Base-by-base conservation (phyloP, 805 yeast genomes). In the Zygosaccharomyces bailii region DNA sequence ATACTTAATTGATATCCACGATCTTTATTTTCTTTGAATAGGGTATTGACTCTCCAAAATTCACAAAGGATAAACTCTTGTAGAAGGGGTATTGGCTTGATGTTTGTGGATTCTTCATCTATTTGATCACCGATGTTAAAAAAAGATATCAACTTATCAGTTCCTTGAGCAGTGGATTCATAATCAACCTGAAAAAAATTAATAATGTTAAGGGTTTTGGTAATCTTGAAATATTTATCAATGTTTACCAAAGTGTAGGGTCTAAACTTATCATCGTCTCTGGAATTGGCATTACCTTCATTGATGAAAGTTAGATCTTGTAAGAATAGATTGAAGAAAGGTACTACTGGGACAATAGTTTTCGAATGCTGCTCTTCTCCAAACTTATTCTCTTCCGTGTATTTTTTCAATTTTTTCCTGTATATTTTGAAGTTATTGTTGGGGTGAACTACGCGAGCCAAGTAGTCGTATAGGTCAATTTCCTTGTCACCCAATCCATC, bases 301-400 rank as follows among this genome's bases (percentile, higher is more conserved):
- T 80, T 75, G n/a, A 84, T 79, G 66, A 85, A 84, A 0, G 90
- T 84, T 55, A 86, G 70, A 63, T 86, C 95, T 63, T 84, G 93
- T 35, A 86, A 67, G 60, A 83, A 85, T 43, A 86, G 66, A 36
- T 84, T 81, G 45, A 85, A 73, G 59, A 84, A 86, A 13, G 95
- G 95, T 29, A 86, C 90, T 16, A 79, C 75, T 0, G 90, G 88
- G 16, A 80, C 68, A 2, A 60, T 39, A 1, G 67, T 55, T 44
- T 65, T 68, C 1, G 43, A 37, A 2, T 45, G 36, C 13, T 46
- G 36, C 4, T 30, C 24, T 3, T 34, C 45, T 1, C 48, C 50
- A 13, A 48, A 32, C 4, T 44, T 16, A 49, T 63, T 55, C 49
- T 70, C 71, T 14, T 72, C 69, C 49, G 82, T 65, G 42, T 82